phyloP scores from a whole-genome alignment of 2,329 filamentous ascomycete genomes.

The Verticillium tricorpus region DNA sequence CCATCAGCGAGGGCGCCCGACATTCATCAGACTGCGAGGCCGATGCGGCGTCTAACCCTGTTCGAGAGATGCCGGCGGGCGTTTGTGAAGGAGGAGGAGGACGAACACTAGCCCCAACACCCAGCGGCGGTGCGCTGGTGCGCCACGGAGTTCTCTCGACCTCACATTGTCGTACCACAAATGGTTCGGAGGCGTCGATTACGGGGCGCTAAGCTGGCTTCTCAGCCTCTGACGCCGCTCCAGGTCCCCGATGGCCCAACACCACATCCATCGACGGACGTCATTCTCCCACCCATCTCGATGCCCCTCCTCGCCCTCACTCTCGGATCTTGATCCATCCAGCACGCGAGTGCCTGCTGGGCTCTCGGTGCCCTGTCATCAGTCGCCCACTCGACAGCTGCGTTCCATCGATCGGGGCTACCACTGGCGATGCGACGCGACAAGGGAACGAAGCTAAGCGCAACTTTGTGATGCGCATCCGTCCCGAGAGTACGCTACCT shows the following conservation, averaged over 20 bases:
- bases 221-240: background rate
- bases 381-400: background rate
- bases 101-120: background rate
- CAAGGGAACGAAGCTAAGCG: background rate
- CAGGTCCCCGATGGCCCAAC: slow-evolving; percentile 2
- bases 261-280: background rate
- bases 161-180: background rate
- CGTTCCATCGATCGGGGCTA: background rate
- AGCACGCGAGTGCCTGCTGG: background rate
- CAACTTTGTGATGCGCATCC: background rate
- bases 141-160: background rate
- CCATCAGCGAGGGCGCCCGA: background rate
- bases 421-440: background rate
- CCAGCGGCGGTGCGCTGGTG: background rate
- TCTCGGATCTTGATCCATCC: background rate
- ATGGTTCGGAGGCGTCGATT: background rate
- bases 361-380: background rate
- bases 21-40: background rate
- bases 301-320: background rate
- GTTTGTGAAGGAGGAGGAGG: background rate
- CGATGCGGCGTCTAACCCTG: background rate
- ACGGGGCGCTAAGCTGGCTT: background rate
- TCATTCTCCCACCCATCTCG: background rate
- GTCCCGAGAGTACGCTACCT: background rate
- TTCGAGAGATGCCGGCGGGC: background rate